phyloP scores from a whole-genome alignment of 768 basidiomycete genomes.

The Tulasnella sp. region DNA sequence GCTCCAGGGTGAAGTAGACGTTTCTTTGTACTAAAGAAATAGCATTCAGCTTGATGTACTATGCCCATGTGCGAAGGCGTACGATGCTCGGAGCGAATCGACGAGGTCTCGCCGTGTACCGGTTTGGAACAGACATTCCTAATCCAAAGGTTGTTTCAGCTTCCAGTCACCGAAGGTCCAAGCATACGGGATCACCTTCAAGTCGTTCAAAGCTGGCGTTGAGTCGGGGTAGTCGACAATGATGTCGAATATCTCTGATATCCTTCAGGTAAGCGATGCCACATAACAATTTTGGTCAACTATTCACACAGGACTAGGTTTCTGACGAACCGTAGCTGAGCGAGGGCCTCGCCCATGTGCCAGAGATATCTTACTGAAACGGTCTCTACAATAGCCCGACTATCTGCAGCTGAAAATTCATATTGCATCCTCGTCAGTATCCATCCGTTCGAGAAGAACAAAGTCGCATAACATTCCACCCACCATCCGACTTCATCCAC shows the following conservation, averaged over 20 bases:
- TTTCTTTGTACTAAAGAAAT: constrained; percentile 61
- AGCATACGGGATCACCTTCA: constrained; percentile 53
- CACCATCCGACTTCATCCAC: constrained; percentile 48
- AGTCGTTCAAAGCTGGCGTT: constrained; percentile 73
- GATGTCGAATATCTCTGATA: constrained; percentile 87
- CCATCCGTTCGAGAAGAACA: constrained; percentile 11
- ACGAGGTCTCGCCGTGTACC: constrained; percentile 77
- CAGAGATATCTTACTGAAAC: constrained; percentile 85
- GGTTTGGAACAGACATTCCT: constrained; percentile 78
- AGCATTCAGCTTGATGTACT: constrained; percentile 20
- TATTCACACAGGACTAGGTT: neutral
- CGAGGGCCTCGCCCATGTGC: constrained; percentile 86
- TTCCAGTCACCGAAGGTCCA: neutral
- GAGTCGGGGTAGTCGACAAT: constrained; percentile 94
- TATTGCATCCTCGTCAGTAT: constrained; percentile 17
- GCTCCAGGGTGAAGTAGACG: constrained; percentile 94
- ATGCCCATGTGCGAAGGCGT: constrained; percentile 33
- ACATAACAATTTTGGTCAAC: neutral
- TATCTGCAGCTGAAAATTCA: constrained; percentile 30
- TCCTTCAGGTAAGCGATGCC: constrained; percentile 43
- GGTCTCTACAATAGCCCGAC: constrained; percentile 62
- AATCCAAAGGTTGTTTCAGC: neutral
- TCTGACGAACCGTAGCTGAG: constrained; percentile 66
- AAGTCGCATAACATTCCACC: neutral
- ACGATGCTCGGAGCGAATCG: constrained; percentile 75